Base-by-base conservation (phyloP, 345 rosid genomes). In the Geranium brycei region DNA sequence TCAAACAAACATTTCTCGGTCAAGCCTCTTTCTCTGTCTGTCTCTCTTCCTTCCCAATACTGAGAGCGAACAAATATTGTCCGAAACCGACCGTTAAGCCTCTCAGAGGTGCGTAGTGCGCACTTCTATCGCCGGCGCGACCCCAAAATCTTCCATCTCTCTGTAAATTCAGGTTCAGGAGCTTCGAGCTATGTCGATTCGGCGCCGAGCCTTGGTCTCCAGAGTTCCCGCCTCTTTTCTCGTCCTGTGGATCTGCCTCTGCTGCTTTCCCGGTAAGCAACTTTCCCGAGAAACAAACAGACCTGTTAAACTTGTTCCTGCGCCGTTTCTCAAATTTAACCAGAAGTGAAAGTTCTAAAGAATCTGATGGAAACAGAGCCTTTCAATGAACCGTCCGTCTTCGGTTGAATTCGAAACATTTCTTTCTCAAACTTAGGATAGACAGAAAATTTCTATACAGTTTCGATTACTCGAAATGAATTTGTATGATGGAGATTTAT, bases 231-330 rank as follows among this genome's bases (percentile, higher is more conserved):
- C 53, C 11, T 47, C 53, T 47, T 47, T 47, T 47, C 53, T 47
- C 15, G 53, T 47, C 53, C 3, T 8, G 11, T 47, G 13, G 13
- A 47, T 47, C 11, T 47, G 66, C 31, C 59, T 77, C 67, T 12
- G 73, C 62, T 75, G 55, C 65, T 68, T 75, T 66, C 65, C 81
- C 57, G 84, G 84, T 80, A 72, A 58, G 56, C 2, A 10, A 16
- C 65, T 19, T 40, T 15, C 13, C 16, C 0, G 15, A 11, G 53
- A 47, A 47, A 47, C 53, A 11, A 47, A 47, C 53, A 47, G 53
- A 47, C 53, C 15, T 47, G 53, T 47, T 47, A 13, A n/a, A n/a
- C n/a, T n/a, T n/a, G n/a, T n/a, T n/a, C n/a, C n/a, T n/a, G n/a
- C n/a, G n/a, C n/a, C n/a, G n/a, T n/a, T n/a, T n/a, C n/a, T n/a